Evolutionary conservation across 345 rosid genomes (phyloP), one percentile per base, ranked within the genome.

Genomic region (Noccaea caerulescens): DNA sequence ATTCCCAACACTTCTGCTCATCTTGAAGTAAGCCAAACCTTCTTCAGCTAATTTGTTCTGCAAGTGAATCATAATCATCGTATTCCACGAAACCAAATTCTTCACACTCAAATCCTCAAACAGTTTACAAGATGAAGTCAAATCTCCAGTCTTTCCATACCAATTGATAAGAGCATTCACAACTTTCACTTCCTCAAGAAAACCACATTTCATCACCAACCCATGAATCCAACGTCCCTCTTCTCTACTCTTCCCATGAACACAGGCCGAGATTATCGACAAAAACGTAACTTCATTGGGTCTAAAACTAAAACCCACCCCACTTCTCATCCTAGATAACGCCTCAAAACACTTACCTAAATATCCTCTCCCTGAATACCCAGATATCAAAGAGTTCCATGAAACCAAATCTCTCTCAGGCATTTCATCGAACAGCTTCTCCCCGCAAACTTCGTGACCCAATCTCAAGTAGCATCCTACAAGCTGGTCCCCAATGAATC

Each of bases 21-120:
- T 25, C 54, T 63, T 76, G 58, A 83, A 86, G 74, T 69, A 59
- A 45, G 37, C 7, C 9, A 86, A 27, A 37, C 87, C 89, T 72
- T 80, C 82, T 51, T 42, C 66, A 1, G 83, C 63, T 14, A 79
- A 69, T 30, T 82, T 80, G 7, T 72, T 63, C 32, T 80, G 80
- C 55, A 72, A 76, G 69, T 80, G 75, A 56, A 79, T 60, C 42
- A 78, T 73, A 54, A 88, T 79, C 68, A 85, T 76, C 8, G 87
- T 86, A 71, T 87, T 87, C 93, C 93, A 87, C 0, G 93, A 79
- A 44, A 87, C 87, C 52, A 75, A 70, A 83, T 80, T 84, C 73
- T 63, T 82, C 18, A 73, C 32, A 8, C 75, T 82, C 71, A 71
- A 82, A 68, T 52, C 68, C 58, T 84, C 79, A 39, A 86, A 86